Evolutionary conservation across 2,329 filamentous ascomycete species (phyloP).

Genomic region (Sclerotinia minor): DNA sequence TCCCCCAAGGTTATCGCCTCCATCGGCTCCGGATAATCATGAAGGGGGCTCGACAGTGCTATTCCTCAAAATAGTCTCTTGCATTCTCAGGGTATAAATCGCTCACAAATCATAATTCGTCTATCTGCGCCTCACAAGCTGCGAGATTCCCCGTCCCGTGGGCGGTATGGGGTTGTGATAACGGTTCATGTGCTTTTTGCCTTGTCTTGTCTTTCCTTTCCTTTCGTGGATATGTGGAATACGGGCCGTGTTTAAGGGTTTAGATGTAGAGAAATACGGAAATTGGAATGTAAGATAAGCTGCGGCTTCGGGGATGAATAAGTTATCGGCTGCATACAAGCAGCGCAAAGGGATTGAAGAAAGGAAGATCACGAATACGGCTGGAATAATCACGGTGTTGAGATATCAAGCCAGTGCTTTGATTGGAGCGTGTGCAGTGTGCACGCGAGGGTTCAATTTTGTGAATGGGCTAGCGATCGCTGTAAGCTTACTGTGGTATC

Average conservation of each 20-base stretch:
- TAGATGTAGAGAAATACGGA: not conserved
- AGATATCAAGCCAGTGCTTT: not conserved
- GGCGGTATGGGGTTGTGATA: constrained; percentile 16
- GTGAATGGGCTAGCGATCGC: not conserved
- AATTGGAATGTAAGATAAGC: not conserved
- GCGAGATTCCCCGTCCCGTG: constrained; percentile 16
- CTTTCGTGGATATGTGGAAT: not conserved
- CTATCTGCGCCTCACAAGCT: constrained; percentile 6
- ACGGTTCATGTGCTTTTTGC: constrained; percentile 11
- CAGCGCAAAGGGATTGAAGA: not conserved
- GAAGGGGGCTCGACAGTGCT: not conserved
- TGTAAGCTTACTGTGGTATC: constrained; percentile 10
- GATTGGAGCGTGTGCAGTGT: not conserved
- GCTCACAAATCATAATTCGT: constrained; percentile 21
- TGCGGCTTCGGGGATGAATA: not conserved
- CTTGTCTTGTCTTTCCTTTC: not conserved
- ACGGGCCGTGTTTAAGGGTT: not conserved
- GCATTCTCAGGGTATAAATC: not conserved
- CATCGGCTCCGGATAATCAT: not conserved
- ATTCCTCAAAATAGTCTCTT: not conserved
- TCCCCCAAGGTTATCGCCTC: not conserved
- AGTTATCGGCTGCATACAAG: not conserved
- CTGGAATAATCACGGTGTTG: not conserved
- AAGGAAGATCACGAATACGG: not conserved
- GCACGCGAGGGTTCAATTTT: not conserved